Evolutionary conservation across 2,329 filamentous ascomycete species (phyloP).

Genomic region (Teratosphaeria nubilosa): DNA sequence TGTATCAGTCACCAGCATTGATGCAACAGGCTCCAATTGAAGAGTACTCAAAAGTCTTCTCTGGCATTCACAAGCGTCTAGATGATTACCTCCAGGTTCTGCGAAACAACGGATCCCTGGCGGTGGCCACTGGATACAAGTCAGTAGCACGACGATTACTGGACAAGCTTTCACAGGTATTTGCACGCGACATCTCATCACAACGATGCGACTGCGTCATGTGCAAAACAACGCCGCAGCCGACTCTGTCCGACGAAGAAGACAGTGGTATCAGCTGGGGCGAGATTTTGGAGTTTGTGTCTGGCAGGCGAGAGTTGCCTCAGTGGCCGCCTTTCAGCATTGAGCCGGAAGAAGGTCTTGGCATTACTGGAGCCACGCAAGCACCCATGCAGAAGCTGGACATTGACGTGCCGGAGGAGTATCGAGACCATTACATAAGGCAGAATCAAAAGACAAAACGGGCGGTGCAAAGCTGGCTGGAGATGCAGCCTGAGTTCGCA

Average conservation of each 20-base stretch:
- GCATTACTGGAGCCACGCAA: constrained; percentile 43
- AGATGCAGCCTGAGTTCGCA: constrained; percentile 62
- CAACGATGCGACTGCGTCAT: constrained; percentile 81
- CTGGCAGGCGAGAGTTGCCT: constrained; percentile 75
- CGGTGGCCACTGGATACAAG: constrained; percentile 88
- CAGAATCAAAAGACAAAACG: constrained; percentile 87
- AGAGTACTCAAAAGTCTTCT: constrained; percentile 52
- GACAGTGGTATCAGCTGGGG: constrained; percentile 78
- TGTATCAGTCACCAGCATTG: constrained; percentile 44
- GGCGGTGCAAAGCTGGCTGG: constrained; percentile 86
- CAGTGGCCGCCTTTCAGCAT: constrained; percentile 79
- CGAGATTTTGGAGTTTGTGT: constrained; percentile 86
- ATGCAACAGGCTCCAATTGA: constrained; percentile 25
- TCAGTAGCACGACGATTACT: constrained; percentile 85
- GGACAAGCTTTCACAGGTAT: constrained; percentile 86
- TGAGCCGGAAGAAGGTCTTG: constrained; percentile 46
- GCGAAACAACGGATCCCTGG: constrained; percentile 73
- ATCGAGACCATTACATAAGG: constrained; percentile 80
- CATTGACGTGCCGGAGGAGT: constrained; percentile 88
- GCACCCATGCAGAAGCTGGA: constrained; percentile 70
- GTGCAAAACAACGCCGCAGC: constrained; percentile 48
- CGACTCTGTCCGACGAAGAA: constrained; percentile 39
- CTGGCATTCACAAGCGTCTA: constrained; percentile 70
- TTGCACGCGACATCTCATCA: constrained; percentile 79
- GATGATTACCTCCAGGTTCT: constrained; percentile 80